Base-by-base conservation (phyloP, 1,284 basidiomycete species). In the Ustilago bromivora region DNA sequence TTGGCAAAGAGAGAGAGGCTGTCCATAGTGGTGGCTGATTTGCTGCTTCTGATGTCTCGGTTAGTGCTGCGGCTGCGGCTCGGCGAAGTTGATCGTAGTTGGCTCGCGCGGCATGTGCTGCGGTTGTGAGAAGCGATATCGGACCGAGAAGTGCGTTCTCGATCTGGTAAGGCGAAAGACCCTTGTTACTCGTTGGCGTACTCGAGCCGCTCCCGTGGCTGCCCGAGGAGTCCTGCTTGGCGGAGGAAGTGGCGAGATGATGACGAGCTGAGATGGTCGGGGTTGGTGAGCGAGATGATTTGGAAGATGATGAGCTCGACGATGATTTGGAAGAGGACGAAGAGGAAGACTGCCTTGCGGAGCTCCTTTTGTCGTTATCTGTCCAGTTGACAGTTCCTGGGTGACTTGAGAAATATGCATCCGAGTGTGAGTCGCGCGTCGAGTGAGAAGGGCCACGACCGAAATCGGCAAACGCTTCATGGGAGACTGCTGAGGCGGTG, bases 11-110 rank as follows among this genome's bases (percentile, higher is more conserved):
- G 41, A 79, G 57, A 0, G 77, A 67, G 46, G 62, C 57, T 1
- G 74, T 71, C 77, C 77, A 79, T 8, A 71, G 58, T 11, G 73
- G 60, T 0, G 77, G 43, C 6, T 64, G 34, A 17, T 68, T 58
- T 15, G 69, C 31, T 5, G 41, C 53, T 4, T 72, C 67, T 9
- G 70, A 65, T 3, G 68, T 35, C 5, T 57, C 60, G 19, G 64
- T 28, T 4, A 54, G 23, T 32, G 74, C 41, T 2, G 75, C 46
- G 12, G 71, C 57, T 1, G 63, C 41, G 12, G 71, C 59, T 4
- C 51, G 19, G 8, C 62, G 63, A n/a, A 49, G 66, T 17, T 66
- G 63, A 35, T 69, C 63, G 61, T 54, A 61, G 54, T 46, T 57
- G 54, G 34, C 57, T 3, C 47, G 58, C 3, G 53, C 40, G 38